Conservation (phyloP, 306 rosid genomes). For the Vigna radiata region DNA sequence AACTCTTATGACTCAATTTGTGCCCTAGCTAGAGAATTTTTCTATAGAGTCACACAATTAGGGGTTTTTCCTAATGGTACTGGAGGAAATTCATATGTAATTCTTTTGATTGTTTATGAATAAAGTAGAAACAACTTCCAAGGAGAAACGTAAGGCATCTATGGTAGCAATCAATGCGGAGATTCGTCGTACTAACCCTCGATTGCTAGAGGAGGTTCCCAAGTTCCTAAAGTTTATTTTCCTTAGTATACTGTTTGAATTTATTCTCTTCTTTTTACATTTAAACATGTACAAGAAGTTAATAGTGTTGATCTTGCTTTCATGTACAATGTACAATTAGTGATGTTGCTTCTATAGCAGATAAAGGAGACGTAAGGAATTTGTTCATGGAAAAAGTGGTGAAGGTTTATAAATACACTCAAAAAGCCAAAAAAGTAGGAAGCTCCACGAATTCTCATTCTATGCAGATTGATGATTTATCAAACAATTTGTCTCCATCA, state of each 20-base stretch:
- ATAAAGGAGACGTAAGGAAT: conserved; percentile 58
- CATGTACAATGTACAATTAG: conserved; percentile 71
- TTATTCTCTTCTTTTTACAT: conserved; percentile 10
- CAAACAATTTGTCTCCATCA: conserved; percentile 51
- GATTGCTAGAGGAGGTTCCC: conserved; percentile 91
- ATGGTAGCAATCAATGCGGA: conserved; percentile 94
- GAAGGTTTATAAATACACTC: conserved; percentile 61
- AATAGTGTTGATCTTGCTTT: conserved; percentile 35
- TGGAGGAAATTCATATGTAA: neutral
- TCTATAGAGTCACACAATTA: neutral
- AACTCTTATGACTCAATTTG: neutral
- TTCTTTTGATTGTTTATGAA: conserved; percentile 46
- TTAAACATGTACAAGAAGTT: conserved; percentile 24
- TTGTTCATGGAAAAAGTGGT: conserved; percentile 61
- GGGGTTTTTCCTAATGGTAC: neutral
- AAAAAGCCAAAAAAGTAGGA: conserved; percentile 51
- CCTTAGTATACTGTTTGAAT: neutral
- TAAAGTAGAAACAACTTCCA: conserved; percentile 92
- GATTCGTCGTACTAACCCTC: conserved; percentile 93
- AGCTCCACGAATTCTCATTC: conserved; percentile 44
- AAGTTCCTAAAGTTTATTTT: conserved; percentile 48
- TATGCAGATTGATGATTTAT: too few species aligned
- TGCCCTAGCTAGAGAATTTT: conserved; percentile 20
- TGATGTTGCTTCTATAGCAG: conserved; percentile 86
- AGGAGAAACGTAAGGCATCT: conserved; percentile 87